These are phyloP conservation scores for Dactylellina sp. DNA, from an alignment of 2,329 filamentous ascomycete genomes.

Conservation along the genomic window DNA sequence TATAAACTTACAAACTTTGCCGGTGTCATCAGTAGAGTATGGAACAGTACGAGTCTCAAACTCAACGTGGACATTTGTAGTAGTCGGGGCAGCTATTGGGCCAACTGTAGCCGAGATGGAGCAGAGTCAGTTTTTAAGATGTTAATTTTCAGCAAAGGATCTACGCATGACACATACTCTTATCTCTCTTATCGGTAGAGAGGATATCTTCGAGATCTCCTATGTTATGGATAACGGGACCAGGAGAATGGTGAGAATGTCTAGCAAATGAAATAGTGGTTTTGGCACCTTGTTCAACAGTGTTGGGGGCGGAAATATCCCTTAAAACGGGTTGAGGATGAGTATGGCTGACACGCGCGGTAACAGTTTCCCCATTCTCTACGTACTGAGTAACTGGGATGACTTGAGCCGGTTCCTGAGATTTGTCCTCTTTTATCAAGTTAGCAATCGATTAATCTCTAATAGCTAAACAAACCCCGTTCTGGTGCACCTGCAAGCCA, in stretches of 20 bases:
- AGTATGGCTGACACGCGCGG: slow-evolving; percentile 33
- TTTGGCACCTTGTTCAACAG: not conserved
- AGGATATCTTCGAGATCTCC: slow-evolving; percentile 35
- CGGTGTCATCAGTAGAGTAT: slow-evolving; percentile 25
- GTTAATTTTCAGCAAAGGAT: not conserved
- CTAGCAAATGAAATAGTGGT: not conserved
- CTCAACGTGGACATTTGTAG: slow-evolving; percentile 27
- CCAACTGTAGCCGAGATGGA: not conserved
- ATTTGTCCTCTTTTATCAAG: slow-evolving; percentile 9
- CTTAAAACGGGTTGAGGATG: slow-evolving; percentile 28
- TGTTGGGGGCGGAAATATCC: not conserved
- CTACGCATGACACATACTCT: not conserved
- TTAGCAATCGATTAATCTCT: not conserved
- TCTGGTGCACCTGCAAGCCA: no score
- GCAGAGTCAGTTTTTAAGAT: no score
- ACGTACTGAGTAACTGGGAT: slow-evolving; percentile 24
- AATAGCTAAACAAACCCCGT: no score
- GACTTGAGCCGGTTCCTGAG: slow-evolving; percentile 10
- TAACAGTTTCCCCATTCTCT: slow-evolving; percentile 20
- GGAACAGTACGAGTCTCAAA: slow-evolving; percentile 32
- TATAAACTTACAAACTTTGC: slow-evolving; percentile 31
- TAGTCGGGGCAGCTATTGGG: not conserved
- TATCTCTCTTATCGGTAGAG: slow-evolving; percentile 5
- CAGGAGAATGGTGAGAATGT: slow-evolving; percentile 28
- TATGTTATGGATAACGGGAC: slow-evolving; percentile 35